phyloP scores from a whole-genome alignment of 1,139 yeast genomes.

The Eremothecium gossypii region DNA sequence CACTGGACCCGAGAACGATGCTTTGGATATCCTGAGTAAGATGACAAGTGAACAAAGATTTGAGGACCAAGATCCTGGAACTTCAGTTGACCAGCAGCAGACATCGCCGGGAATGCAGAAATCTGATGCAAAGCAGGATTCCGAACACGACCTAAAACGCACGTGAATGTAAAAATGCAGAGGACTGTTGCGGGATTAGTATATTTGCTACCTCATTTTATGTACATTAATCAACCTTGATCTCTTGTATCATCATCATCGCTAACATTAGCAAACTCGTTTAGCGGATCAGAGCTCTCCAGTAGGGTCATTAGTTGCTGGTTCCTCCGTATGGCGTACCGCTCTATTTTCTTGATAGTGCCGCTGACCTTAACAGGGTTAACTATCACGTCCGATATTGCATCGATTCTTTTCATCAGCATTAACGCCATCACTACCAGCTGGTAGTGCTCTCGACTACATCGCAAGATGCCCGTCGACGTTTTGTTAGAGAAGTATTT shows the following conservation, averaged over 20 bases:
- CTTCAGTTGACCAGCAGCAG: too few species aligned
- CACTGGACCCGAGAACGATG: constrained; percentile 20
- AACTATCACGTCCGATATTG: constrained; percentile 42
- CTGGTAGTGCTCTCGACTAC: constrained; percentile 57
- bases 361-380: constrained; percentile 72
- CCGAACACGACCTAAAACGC: too few species aligned
- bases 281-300: constrained; percentile 11
- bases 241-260: constrained; percentile 12
- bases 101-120: too few species aligned
- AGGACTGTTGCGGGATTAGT: too few species aligned
- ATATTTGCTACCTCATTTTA: too few species aligned
- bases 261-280: constrained; percentile 12
- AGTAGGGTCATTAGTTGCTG: constrained; percentile 31
- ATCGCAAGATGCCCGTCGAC: constrained; percentile 75
- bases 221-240: constrained; percentile 1
- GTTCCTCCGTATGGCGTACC: constrained; percentile 45
- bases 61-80: constrained; percentile 26
- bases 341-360: constrained; percentile 78
- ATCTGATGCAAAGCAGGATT: too few species aligned
- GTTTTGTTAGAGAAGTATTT: constrained; percentile 79
- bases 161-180: too few species aligned
- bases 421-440: constrained; percentile 62
- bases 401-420: constrained; percentile 47
- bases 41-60: constrained; percentile 31
- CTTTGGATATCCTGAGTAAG: constrained; percentile 28